Evolutionary conservation across 202 grass and related monocot species (phyloP).

Genomic region (Bolboschoenoplectus hybrid): DNA sequence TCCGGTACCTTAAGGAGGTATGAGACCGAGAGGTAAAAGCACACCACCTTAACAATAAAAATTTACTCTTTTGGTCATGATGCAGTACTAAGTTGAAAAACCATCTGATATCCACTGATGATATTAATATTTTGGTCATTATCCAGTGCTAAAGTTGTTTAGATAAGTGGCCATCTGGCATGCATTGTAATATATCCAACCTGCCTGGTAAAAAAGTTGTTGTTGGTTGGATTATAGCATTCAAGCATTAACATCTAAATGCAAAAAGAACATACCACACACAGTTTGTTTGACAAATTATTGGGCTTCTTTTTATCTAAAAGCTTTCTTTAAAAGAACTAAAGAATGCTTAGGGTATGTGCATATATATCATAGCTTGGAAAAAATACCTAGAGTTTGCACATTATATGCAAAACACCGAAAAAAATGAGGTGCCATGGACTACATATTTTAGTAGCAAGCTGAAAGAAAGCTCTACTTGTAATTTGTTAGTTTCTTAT

Average conservation of each 20-base stretch:
- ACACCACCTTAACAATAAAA: not conserved
- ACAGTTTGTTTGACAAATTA: not conserved
- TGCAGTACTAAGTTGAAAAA: not conserved
- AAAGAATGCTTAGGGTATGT: conserved; percentile 23
- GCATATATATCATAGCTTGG: not conserved
- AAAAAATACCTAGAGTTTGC: not conserved
- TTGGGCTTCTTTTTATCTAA: not conserved
- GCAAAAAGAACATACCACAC: not conserved
- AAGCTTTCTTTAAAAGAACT: not conserved
- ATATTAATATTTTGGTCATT: conserved; percentile 2
- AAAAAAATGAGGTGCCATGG: not conserved
- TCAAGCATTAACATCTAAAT: conserved; percentile 12
- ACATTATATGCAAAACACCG: not conserved
- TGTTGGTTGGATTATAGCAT: not conserved
- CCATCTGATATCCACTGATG: conserved; percentile 3
- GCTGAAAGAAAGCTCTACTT: not conserved
- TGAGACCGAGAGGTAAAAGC: not conserved
- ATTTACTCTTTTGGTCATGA: not conserved
- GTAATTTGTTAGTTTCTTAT: not conserved
- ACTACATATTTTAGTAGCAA: not conserved
- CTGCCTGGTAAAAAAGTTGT: not conserved
- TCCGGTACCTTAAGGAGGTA: no score
- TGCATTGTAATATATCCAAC: not conserved
- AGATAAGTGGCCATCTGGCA: not conserved
- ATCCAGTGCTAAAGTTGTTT: not conserved